Evolutionary conservation across 441 rosid genomes (phyloP).

Genomic region (Heliophila coronopifolia): DNA sequence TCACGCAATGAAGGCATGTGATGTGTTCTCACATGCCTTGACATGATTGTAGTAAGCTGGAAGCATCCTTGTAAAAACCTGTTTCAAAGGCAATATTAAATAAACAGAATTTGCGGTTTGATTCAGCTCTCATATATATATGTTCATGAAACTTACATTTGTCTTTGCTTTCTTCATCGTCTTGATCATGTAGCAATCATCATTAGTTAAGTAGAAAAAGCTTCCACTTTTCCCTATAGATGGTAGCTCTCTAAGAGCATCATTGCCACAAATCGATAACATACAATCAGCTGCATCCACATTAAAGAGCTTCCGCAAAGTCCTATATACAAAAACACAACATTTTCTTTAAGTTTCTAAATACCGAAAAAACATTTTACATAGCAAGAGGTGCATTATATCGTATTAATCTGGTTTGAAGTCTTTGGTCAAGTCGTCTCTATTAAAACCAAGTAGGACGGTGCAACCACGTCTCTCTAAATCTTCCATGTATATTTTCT

Average conservation of each 20-base stretch:
- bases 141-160: too few relatives aligned
- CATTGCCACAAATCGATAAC: conserved; percentile 90
- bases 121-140: conserved; percentile 1
- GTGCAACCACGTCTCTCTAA: too few relatives aligned
- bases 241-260: conserved; percentile 93
- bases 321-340: conserved; percentile 43
- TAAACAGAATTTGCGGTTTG: background rate
- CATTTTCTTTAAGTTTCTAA: background rate
- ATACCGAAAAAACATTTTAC: too few relatives aligned
- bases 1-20: conserved; percentile 90
- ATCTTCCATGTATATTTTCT: too few relatives aligned
- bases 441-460: too few relatives aligned
- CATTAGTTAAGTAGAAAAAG: conserved; percentile 85
- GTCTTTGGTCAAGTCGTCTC: too few relatives aligned
- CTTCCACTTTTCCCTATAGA: conserved; percentile 99
- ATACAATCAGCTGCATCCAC: conserved; percentile 96
- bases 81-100: conserved; percentile 9
- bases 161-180: conserved; percentile 97
- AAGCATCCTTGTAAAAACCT: conserved; percentile 94
- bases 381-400: too few relatives aligned
- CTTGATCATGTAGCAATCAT: conserved; percentile 94
- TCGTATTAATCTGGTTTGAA: too few relatives aligned
- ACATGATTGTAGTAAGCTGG: conserved; percentile 94
- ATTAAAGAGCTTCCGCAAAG: conserved; percentile 79
- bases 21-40: conserved; percentile 70